Conservation (phyloP, 2,329 filamentous ascomycete species). For the Ophiostoma pallidulum region DNA sequence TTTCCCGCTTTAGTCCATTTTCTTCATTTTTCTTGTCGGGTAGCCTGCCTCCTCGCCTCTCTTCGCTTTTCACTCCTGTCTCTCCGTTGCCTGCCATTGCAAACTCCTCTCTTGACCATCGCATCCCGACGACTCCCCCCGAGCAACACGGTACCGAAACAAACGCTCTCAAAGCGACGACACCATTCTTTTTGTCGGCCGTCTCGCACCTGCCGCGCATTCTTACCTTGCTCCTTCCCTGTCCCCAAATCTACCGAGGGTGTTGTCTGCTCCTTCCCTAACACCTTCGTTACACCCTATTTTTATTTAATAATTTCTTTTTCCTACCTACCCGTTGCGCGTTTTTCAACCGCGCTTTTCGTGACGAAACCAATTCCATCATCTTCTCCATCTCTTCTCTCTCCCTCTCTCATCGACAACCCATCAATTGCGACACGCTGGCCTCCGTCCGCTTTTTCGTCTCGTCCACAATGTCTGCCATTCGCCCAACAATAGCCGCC, state of each 20-base stretch:
- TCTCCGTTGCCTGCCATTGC: background rate
- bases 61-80: background rate
- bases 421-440: no score
- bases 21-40: conserved; percentile 3
- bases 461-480: conserved; percentile 10
- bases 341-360: conserved; percentile 9
- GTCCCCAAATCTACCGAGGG: conserved; percentile 5
- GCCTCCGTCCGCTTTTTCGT: background rate
- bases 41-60: background rate
- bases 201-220: background rate
- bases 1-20: conserved; percentile 4
- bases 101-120: background rate
- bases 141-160: no score
- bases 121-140: conserved; percentile 4
- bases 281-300: no score
- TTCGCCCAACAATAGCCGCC: conserved; percentile 32
- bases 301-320: background rate
- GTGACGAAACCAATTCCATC: background rate
- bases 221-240: conserved; percentile 2
- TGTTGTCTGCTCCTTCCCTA: background rate
- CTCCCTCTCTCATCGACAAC: no score
- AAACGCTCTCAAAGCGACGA: no score
- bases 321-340: conserved; percentile 8
- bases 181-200: conserved; percentile 1
- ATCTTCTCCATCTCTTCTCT: background rate